These are phyloP conservation scores for Boletus vinaceobasis DNA, from an alignment of 768 basidiomycete genomes.

Conservation along the genomic window DNA sequence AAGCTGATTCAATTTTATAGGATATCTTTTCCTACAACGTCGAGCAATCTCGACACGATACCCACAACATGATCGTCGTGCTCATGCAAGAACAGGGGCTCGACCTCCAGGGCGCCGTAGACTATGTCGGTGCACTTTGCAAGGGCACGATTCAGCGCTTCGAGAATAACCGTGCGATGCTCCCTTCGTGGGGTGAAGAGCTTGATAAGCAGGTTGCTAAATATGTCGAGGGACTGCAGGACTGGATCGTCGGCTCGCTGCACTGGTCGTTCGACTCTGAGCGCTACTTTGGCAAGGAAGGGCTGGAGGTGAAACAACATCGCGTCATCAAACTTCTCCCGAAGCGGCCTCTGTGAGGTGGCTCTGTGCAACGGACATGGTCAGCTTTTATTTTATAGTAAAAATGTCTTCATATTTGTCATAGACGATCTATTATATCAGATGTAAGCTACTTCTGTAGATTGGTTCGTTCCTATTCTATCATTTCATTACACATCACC, in stretches of 20 bases:
- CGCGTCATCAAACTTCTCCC: slow-evolving; percentile 52
- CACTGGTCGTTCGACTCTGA: slow-evolving; percentile 72
- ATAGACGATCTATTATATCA: neutral
- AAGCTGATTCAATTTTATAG: slow-evolving; percentile 30
- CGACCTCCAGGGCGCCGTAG: slow-evolving; percentile 57
- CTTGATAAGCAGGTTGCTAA: slow-evolving; percentile 54
- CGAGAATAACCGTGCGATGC: slow-evolving; percentile 38
- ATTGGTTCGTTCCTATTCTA: slow-evolving; percentile 13
- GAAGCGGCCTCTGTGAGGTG: slow-evolving; percentile 22
- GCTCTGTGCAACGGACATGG: neutral
- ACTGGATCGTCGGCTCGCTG: slow-evolving; percentile 70
- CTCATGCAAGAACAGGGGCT: slow-evolving; percentile 60
- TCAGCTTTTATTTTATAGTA: neutral
- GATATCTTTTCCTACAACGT: slow-evolving; percentile 77
- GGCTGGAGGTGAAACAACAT: slow-evolving; percentile 50
- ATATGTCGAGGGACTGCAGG: slow-evolving; percentile 60
- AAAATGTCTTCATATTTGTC: neutral
- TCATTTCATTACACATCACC: slow-evolving; percentile 1
- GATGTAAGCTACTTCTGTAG: neutral
- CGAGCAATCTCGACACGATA: slow-evolving; percentile 66
- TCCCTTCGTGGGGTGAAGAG: slow-evolving; percentile 64
- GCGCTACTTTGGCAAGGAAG: slow-evolving; percentile 64
- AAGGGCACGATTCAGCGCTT: slow-evolving; percentile 52
- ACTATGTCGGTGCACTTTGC: slow-evolving; percentile 63
- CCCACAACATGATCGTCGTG: slow-evolving; percentile 71